Percentiles rank a stretch among this genome's conserved stretches.
Conservation (phyloP, 1,139 yeast genomes). For the Chernovozyma sophiae-reginae region DNA sequence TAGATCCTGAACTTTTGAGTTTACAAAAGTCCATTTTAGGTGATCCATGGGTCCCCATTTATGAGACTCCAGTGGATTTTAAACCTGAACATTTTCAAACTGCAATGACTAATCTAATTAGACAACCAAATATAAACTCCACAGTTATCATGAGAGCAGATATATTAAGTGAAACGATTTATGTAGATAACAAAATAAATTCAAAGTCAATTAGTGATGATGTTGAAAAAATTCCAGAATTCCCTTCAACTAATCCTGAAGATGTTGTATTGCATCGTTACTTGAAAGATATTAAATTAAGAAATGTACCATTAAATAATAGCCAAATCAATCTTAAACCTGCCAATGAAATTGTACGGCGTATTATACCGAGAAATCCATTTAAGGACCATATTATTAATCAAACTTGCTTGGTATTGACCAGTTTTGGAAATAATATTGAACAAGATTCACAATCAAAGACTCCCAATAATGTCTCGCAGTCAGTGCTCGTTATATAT, state of each 20-base stretch:
- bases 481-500: slow-evolving; percentile 58
- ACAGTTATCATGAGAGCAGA: slow-evolving; percentile 90
- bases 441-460: slow-evolving; percentile 17
- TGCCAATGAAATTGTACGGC: slow-evolving; percentile 58
- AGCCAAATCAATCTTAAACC: slow-evolving; percentile 30
- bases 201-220: slow-evolving; percentile 30
- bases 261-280: slow-evolving; percentile 42
- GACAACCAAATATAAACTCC: slow-evolving; percentile 88
- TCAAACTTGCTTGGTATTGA: slow-evolving; percentile 68
- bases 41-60: slow-evolving; percentile 60
- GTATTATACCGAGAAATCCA: slow-evolving; percentile 88
- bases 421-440: slow-evolving; percentile 12
- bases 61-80: slow-evolving; percentile 42
- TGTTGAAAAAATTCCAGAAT: slow-evolving; percentile 25
- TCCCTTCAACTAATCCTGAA: slow-evolving; percentile 14
- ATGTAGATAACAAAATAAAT: slow-evolving; percentile 26
- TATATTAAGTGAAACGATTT: slow-evolving; percentile 55
- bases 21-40: slow-evolving; percentile 49
- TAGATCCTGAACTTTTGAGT: slow-evolving; percentile 7
- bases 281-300: slow-evolving; percentile 53
- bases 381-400: slow-evolving; percentile 76
- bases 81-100: slow-evolving; percentile 54
- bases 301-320: slow-evolving; percentile 37
- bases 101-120: slow-evolving; percentile 78
- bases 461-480: slow-evolving; percentile 1